Evolutionary conservation across 73 alveolate genomes (phyloP).

Genomic region (Stentor roeselii): DNA sequence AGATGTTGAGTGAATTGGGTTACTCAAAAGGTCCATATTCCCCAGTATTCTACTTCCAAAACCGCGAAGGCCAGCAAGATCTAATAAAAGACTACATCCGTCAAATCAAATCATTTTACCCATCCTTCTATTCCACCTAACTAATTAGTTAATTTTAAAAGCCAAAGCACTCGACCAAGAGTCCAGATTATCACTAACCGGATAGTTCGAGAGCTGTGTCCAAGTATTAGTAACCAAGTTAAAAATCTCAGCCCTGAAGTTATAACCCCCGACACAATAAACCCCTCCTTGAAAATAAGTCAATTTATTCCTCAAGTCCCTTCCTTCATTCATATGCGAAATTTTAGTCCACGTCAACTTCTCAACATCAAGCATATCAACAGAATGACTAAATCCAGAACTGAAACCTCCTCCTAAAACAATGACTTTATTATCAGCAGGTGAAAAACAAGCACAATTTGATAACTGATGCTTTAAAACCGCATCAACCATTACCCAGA

Average conservation of each 20-base stretch:
- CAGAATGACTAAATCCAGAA: slow-evolving; percentile 73
- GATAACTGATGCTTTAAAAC: slow-evolving; percentile 63
- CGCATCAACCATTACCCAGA: slow-evolving; percentile 54
- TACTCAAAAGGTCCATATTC: too few species aligned
- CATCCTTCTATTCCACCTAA: too few species aligned
- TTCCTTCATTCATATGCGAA: slow-evolving; percentile 81
- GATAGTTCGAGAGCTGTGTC: slow-evolving; percentile 48
- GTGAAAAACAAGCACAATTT: slow-evolving; percentile 80
- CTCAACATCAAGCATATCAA: slow-evolving; percentile 65
- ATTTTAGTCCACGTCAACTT: slow-evolving; percentile 50
- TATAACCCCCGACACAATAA: slow-evolving; percentile 79
- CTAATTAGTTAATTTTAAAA: slow-evolving; percentile 38
- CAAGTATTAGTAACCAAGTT: slow-evolving; percentile 33
- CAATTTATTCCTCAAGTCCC: slow-evolving; percentile 81
- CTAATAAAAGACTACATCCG: too few species aligned
- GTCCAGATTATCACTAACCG: slow-evolving; percentile 69
- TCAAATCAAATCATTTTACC: too few species aligned
- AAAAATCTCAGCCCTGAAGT: slow-evolving; percentile 59
- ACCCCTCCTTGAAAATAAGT: slow-evolving; percentile 56
- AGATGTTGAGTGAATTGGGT: too few species aligned
- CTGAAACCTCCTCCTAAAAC: slow-evolving; percentile 86
- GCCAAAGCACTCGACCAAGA: slow-evolving; percentile 80
- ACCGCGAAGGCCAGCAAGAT: too few species aligned
- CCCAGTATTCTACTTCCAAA: too few species aligned
- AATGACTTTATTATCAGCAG: slow-evolving; percentile 62